Evolutionary conservation across 805 yeast species (phyloP).

Genomic region (Ogataea siamensis): DNA sequence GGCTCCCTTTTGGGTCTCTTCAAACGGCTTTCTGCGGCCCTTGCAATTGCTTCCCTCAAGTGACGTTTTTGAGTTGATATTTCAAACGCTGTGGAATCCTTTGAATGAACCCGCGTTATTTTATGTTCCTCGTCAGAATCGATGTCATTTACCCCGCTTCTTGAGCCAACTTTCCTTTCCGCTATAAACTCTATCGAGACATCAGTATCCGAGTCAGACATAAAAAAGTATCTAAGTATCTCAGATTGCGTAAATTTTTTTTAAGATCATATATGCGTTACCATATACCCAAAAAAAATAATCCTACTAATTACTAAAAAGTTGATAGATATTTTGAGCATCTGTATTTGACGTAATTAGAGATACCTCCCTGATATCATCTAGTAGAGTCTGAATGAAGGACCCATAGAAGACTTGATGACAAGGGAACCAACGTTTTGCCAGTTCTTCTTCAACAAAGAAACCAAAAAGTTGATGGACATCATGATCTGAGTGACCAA

Average conservation of each 20-base stretch:
- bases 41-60: too few relatives aligned
- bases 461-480: conserved; percentile 98
- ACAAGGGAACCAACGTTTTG: conserved; percentile 99
- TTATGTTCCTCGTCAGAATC: conserved; percentile 14
- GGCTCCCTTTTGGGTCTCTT: background rate
- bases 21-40: conserved; percentile 27
- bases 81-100: too few relatives aligned
- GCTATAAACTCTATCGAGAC: conserved; percentile 11
- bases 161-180: background rate
- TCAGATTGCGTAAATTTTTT: too few relatives aligned
- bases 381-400: conserved; percentile 99
- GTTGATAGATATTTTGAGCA: too few relatives aligned
- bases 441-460: conserved; percentile 99
- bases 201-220: conserved; percentile 13
- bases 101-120: too few relatives aligned
- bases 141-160: conserved; percentile 13
- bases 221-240: too few relatives aligned
- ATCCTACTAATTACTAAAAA: too few relatives aligned
- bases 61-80: too few relatives aligned
- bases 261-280: background rate
- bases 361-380: conserved; percentile 20
- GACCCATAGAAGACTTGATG: conserved; percentile 99
- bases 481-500: conserved; percentile 97
- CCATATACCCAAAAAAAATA: background rate
- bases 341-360: too few relatives aligned